Evolutionary conservation across 306 rosid genomes (phyloP), one percentile per base, ranked within the genome.

Genomic region (Lathyrus tuberosus): DNA sequence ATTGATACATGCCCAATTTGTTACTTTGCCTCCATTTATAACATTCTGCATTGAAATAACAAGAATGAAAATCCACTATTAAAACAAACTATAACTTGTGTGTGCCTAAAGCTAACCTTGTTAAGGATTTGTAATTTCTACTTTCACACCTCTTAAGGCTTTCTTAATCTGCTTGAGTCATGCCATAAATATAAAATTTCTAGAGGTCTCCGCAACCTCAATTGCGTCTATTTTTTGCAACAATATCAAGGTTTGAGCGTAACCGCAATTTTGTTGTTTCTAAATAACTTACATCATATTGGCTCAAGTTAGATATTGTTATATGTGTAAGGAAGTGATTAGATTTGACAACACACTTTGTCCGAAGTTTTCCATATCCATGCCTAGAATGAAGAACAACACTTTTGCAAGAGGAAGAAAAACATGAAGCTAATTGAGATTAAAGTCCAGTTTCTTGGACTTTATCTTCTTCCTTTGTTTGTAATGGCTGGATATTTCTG

Each of bases 321-420:
- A n/a, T n/a, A n/a, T n/a, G n/a, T n/a, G n/a, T n/a, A n/a, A n/a
- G n/a, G n/a, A n/a, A n/a, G n/a, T n/a, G n/a, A n/a, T n/a, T 85
- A 7, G 79, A 69, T 75, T 67, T 75, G 44, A 75, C 24, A 37
- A 75, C 8, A 75, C 79, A 75, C 69, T 67, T 75, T 5, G 73
- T 75, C 4, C 79, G 69, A 8, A 75, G 76, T 59, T 84, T 82
- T 26, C 87, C 85, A 84, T 54, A 74, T 40, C 83, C 83, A 65
- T 85, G 87, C 52, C 87, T 84, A 37, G 31, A 42, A 8, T 68
- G 67, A 62, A 84, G 74, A 78, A 66, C 68, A 62, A 77, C 71
- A 71, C 51, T 80, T 47, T 84, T 84, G 81, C 74, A 40, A 66
- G 78, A 26, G 62, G 83, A 54, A 51, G 70, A 48, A 49, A 62